Evolutionary conservation across 345 rosid genomes (phyloP).

Genomic region (Eucalyptus rudis): DNA sequence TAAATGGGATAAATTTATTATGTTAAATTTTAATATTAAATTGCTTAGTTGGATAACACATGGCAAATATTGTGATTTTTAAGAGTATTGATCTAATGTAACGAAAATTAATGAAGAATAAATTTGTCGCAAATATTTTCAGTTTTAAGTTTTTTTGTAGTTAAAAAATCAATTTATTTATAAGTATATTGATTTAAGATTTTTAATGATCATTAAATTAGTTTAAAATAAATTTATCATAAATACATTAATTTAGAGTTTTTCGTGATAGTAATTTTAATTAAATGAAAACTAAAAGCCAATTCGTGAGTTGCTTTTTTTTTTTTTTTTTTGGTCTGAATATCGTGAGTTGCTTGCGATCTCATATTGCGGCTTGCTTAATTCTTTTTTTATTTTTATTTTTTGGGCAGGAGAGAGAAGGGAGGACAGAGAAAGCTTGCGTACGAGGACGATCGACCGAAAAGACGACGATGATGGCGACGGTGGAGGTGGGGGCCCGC

Average conservation of each 20-base stretch:
- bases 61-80: rapidly evolving
- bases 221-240: too few species aligned
- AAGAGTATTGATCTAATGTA: too few species aligned
- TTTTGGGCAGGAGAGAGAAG: not conserved
- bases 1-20: too few species aligned
- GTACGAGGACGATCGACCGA: not conserved
- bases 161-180: too few species aligned
- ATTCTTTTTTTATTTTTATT: not conserved
- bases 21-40: too few species aligned
- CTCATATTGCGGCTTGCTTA: not conserved
- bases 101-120: rapidly evolving
- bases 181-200: rapidly evolving
- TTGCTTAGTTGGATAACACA: rapidly evolving
- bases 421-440: not conserved
- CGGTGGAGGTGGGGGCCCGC: too few species aligned
- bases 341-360: not conserved
- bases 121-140: too few species aligned
- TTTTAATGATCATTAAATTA: too few species aligned
- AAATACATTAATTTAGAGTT: too few species aligned
- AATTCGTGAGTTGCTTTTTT: not conserved
- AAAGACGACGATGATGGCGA: not conserved
- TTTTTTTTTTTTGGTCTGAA: too few species aligned
- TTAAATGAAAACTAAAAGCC: not conserved
- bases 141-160: too few species aligned
- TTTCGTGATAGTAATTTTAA: too few species aligned